Evolutionary conservation across 2,329 filamentous ascomycete species (phyloP), one percentile per base, ranked within the genome.

Genomic region (Ophiostoma novo-ulmi): DNA sequence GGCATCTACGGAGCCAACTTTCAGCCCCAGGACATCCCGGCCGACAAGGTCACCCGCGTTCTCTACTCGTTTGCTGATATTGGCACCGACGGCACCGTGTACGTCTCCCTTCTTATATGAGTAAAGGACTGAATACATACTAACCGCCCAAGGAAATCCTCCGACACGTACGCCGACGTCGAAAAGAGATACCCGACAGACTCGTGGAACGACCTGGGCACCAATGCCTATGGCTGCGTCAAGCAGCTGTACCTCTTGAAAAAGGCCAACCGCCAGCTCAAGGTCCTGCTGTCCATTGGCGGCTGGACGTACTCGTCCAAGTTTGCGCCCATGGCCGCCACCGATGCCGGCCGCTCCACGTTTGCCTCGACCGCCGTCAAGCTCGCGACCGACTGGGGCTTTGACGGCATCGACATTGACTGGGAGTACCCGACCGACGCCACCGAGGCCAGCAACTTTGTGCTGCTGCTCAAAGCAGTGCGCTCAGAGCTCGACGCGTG

Each of bases 241-340:
- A 95, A 95, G 80, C 91, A 96, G 76, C 82, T 97, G 0, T 92
- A 87, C 77, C 80, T 91, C 8, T 82, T 93, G 63, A 97, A 97
- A 81, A 89, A 94, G 78, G 79, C 84, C 71, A 89, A 97, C 78
- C 88, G 92, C 20, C 86, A 92, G 66, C 79, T 97, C 69, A 96
- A 96, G 77, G 84, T 90, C 1, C 82, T 96, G 31, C 84, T 97
- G 5, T 91, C 88, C 67, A 92, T 97, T 74, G 93, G 93, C 67
- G 93, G 93, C 39, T 96, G 91, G 91, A 93, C 91, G 0, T 95
- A 92, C 79, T 93, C 91, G 1, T 81, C 71, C 44, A 71, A 71
- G 67, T 94, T 97, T 77, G 83, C 91, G 0, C 81, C 82, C 1
- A 89, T 89, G 0, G 87, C 89, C 10, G 87, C 87, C 72, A 90